A percentile compares a stretch with the other conserved stretches of the same genome.
These are phyloP conservation scores for Paxillus ammoniavirescens DNA, from an alignment of 768 basidiomycete species.

Conservation along the genomic window DNA sequence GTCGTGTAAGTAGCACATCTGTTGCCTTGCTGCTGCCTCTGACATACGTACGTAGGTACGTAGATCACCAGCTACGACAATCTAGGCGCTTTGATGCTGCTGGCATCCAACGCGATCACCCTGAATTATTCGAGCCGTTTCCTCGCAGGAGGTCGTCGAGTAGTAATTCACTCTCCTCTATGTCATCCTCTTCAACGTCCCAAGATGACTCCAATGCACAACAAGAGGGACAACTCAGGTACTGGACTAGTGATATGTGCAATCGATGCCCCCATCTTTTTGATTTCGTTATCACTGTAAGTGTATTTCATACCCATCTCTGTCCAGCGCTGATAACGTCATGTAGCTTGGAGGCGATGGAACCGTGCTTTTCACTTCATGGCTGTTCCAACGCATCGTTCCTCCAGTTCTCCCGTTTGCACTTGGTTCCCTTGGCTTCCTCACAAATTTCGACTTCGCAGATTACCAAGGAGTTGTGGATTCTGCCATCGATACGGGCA, in stretches of 20 bases:
- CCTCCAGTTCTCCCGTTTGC: constrained; percentile 99
- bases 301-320: constrained; percentile 24
- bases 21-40: constrained; percentile 8
- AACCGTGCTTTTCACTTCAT: constrained; percentile 97
- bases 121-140: constrained; percentile 82
- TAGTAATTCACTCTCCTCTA: constrained; percentile 56
- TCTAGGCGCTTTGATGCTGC: constrained; percentile 94
- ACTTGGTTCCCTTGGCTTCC: constrained; percentile 94
- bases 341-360: constrained; percentile 94
- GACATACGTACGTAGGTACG: constrained; percentile 60
- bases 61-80: constrained; percentile 84
- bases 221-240: constrained; percentile 90
- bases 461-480: constrained; percentile 86
- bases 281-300: constrained; percentile 95
- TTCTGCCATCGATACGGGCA: constrained; percentile 85
- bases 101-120: constrained; percentile 82
- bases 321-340: constrained; percentile 9
- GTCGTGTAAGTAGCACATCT: constrained; percentile 63
- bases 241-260: constrained; percentile 99
- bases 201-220: constrained; percentile 37
- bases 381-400: constrained; percentile 97
- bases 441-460: constrained; percentile 93
- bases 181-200: constrained; percentile 44
- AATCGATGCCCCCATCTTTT: constrained; percentile 86
- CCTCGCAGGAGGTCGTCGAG: constrained; percentile 74